A percentile compares a stretch with the other conserved stretches of the same genome.
These are phyloP conservation scores for Piloderma croceum DNA, from an alignment of 768 basidiomycete genomes.

Conservation along the genomic window DNA sequence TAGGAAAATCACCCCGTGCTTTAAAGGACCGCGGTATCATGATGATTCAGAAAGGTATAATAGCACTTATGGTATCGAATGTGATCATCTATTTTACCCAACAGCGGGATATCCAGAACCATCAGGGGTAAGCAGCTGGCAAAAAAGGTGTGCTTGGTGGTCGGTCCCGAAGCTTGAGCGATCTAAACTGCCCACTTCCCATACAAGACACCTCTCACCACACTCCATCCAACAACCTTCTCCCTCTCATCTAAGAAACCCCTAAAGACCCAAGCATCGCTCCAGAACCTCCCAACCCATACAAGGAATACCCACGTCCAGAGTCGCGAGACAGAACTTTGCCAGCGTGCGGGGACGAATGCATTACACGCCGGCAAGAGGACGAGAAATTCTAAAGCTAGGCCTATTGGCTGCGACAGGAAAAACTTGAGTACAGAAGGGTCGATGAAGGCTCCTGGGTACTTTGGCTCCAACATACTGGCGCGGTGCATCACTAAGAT, in stretches of 20 bases:
- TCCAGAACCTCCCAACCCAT: background rate
- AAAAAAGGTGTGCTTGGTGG: background rate
- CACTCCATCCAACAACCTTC: background rate
- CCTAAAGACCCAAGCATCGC: background rate
- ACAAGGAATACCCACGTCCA: slow-evolving; percentile 1
- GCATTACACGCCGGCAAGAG: background rate
- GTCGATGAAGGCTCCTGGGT: background rate
- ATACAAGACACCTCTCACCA: background rate
- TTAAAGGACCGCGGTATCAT: too few relatives aligned
- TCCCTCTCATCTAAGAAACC: background rate
- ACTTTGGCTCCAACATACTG: background rate
- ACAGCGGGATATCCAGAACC: too few relatives aligned
- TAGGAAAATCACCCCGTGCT: too few relatives aligned
- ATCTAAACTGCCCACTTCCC: background rate
- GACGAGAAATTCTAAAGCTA: background rate
- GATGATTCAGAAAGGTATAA: too few relatives aligned
- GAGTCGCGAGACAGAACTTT: background rate
- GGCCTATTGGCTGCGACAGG: background rate
- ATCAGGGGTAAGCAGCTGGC: background rate
- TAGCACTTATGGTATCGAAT: too few relatives aligned
- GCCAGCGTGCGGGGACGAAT: background rate
- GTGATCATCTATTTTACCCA: too few relatives aligned
- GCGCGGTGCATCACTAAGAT: slow-evolving; percentile 1
- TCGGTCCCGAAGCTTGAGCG: background rate
- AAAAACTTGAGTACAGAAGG: slow-evolving; percentile 1